A percentile compares a stretch with the other conserved stretches of the same genome.
Conservation (phyloP, 768 basidiomycete species). For the Leucogyrophana mollusca region DNA sequence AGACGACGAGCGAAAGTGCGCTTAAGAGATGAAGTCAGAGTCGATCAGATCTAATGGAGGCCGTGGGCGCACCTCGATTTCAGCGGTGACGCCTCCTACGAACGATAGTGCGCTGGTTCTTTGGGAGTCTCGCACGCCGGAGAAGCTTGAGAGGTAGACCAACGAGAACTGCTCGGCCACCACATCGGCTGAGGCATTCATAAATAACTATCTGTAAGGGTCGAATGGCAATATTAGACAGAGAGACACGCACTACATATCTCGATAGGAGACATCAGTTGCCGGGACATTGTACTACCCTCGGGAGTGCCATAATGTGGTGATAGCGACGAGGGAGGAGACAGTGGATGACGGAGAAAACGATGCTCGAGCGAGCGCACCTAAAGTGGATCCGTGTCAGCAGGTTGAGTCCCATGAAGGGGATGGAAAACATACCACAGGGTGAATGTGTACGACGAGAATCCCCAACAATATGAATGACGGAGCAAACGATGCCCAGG, state of each 20-base stretch:
- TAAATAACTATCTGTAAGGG: not conserved
- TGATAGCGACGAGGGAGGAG: constrained; percentile 20
- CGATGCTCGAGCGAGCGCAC: no score
- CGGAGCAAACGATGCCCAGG: constrained; percentile 52
- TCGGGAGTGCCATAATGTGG: constrained; percentile 36
- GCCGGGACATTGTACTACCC: constrained; percentile 40
- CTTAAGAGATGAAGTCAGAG: constrained; percentile 17
- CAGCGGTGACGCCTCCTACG: constrained; percentile 25
- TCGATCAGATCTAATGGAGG: not conserved
- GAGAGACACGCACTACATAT: constrained; percentile 42
- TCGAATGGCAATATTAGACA: constrained; percentile 1
- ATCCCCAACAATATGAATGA: constrained; percentile 55
- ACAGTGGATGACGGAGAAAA: constrained; percentile 27
- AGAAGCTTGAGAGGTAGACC: constrained; percentile 45
- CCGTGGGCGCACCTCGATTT: constrained; percentile 39
- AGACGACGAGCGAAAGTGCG: constrained; percentile 38
- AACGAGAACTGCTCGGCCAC: constrained; percentile 47
- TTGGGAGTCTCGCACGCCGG: constrained; percentile 38
- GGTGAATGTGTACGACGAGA: no score
- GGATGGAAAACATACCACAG: no score
- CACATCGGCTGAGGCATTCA: constrained; percentile 47
- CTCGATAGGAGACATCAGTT: constrained; percentile 48
- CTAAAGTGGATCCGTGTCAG: no score
- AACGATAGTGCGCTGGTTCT: constrained; percentile 34
- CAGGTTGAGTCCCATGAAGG: no score